These are phyloP conservation scores for Cystobasidium ongulense DNA, from an alignment of 768 basidiomycete species.

Conservation along the genomic window DNA sequence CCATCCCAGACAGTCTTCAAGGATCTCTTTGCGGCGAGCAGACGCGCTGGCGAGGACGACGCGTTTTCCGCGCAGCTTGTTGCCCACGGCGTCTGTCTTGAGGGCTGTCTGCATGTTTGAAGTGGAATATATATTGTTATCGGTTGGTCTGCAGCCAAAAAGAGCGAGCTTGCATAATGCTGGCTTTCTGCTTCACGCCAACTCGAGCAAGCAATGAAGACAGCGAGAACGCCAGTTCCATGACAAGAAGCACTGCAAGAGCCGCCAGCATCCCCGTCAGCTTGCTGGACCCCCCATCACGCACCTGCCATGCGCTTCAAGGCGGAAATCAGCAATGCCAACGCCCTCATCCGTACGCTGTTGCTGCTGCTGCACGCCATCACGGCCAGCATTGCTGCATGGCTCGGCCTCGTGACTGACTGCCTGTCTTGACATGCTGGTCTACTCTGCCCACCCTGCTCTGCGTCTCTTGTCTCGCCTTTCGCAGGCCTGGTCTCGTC, in stretches of 20 bases:
- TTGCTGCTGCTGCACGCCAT: neutral
- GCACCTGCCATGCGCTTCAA: slow-evolving; percentile 16
- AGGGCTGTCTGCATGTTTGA: slow-evolving; percentile 12
- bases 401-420: neutral
- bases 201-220: neutral
- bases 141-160: neutral
- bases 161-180: neutral
- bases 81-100: slow-evolving; percentile 16
- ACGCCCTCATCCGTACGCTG: slow-evolving; percentile 16
- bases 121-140: neutral
- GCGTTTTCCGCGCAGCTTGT: slow-evolving; percentile 33
- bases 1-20: slow-evolving; percentile 23
- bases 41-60: slow-evolving; percentile 40
- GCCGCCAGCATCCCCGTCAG: neutral
- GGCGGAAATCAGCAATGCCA: slow-evolving; percentile 23
- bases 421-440: neutral
- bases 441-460: too few species aligned
- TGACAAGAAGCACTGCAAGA: neutral
- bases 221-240: too few species aligned
- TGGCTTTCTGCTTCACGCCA: neutral
- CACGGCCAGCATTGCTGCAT: neutral
- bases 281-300: too few species aligned
- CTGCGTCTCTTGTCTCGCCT: neutral
- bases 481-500: slow-evolving; percentile 21
- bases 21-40: slow-evolving; percentile 38